A percentile compares a stretch with the other conserved stretches of the same genome.
Evolutionary conservation across 2,329 filamentous ascomycete species (phyloP).

Genomic region (Botrytis porri): DNA sequence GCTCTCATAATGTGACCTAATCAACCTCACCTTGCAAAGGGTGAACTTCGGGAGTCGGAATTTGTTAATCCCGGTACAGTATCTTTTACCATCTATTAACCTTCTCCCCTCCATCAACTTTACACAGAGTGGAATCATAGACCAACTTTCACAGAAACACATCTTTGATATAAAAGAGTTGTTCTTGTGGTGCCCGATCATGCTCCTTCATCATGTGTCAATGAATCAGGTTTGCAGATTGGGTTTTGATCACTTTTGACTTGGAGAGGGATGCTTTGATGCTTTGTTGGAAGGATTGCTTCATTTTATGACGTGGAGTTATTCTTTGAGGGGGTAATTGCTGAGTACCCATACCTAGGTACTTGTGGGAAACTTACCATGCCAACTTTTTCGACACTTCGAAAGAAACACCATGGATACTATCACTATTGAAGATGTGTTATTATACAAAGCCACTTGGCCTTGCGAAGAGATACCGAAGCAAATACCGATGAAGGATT

Average conservation of each 20-base stretch:
- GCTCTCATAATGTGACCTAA: not conserved
- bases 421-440: not conserved
- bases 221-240: not conserved
- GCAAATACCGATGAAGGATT: not conserved
- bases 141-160: not conserved
- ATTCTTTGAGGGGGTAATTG: not conserved
- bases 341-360: not conserved
- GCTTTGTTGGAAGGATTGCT: not conserved
- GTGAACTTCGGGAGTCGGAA: not conserved
- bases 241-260: not conserved
- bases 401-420: not conserved
- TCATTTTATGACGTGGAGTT: not conserved
- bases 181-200: not conserved
- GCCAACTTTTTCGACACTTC: not conserved
- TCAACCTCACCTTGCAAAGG: not conserved
- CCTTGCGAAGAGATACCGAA: not conserved
- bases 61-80: not conserved
- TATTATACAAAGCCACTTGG: not conserved
- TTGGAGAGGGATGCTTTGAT: not conserved
- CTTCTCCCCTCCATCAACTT: not conserved
- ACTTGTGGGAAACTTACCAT: not conserved
- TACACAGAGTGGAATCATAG: not conserved
- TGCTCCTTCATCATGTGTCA: not conserved
- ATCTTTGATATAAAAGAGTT: not conserved
- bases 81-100: not conserved